Evolutionary conservation across 306 rosid genomes (phyloP).

Genomic region (Prinsepia uniflora): DNA sequence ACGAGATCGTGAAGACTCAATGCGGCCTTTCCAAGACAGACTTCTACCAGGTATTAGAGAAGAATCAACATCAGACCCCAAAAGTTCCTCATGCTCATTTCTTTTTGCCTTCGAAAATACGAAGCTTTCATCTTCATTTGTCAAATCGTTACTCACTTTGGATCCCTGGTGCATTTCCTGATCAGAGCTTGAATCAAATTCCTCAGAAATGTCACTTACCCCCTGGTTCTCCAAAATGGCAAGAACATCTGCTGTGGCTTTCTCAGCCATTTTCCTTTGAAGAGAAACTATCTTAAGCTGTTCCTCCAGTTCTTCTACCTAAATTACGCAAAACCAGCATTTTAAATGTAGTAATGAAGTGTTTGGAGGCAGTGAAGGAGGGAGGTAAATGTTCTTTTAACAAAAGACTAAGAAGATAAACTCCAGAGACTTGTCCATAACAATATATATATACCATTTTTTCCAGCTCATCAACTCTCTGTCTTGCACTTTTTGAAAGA

Average conservation of each 20-base stretch:
- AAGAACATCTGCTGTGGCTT: conserved; percentile 85
- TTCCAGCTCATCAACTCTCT: conserved; percentile 78
- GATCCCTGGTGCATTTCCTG: conserved; percentile 58
- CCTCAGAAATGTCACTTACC: conserved; percentile 63
- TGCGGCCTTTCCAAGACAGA: conserved; percentile 93
- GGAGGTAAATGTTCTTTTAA: conserved; percentile 7
- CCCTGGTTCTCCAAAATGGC: conserved; percentile 82
- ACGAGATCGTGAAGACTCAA: conserved; percentile 42
- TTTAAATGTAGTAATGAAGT: not conserved
- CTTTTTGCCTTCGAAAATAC: conserved; percentile 39
- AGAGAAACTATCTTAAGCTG: conserved; percentile 62
- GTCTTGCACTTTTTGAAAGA: conserved; percentile 76
- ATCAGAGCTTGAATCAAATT: conserved; percentile 66
- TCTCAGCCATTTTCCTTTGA: conserved; percentile 92
- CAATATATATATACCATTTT: conserved; percentile 46
- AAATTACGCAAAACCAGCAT: conserved; percentile 9
- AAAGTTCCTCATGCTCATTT: conserved; percentile 46
- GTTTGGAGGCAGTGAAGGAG: not conserved
- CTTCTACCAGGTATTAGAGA: conserved; percentile 52
- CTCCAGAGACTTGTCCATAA: conserved; percentile 15
- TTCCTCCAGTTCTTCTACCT: conserved; percentile 86
- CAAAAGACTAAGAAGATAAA: conserved; percentile 18
- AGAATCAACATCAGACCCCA: conserved; percentile 59
- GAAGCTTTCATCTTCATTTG: conserved; percentile 36
- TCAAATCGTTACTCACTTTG: conserved; percentile 37